Evolutionary conservation across 78 protist genomes (phyloP), one percentile per base, ranked within the genome.

Genomic region (Mantamonas sphyraenae): DNA sequence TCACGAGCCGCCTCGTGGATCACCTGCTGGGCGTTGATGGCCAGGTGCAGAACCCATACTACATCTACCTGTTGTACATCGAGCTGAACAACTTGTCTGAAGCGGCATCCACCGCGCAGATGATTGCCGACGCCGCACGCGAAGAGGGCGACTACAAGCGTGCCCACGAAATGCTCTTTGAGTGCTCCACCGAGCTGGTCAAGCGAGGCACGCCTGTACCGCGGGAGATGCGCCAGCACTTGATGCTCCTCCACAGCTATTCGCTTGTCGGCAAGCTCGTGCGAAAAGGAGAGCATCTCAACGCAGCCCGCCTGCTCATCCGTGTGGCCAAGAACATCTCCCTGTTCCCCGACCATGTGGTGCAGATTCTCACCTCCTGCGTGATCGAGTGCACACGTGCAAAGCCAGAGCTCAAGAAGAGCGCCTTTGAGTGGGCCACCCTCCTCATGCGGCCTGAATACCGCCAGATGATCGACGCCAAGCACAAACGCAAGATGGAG

Each of bases 301-400:
- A 24, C 19, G 90, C 79, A 9, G 89, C 92, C 17, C 76, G 92
- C 26, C 33, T 90, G 82, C 86, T 90, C 37, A 9, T 76, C 40
- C 85, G 95, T 26, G 89, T 85, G 16, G 74, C 87, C 26, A 24
- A 50, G 56, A 72, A 38, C 71, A 90, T 90, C 65, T 55, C 78
- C 40, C 42, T 66, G 60, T 90, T 90, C 86, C 91, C 95, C 26
- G 12, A 31, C 51, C 80, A 62, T 30, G 14, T 33, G 35, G n/a
- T 33, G 10, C 64, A 60, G 33, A 90, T 90, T 43, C 68, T 90
- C 31, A 84, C 92, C 30, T 68, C 83, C 53, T 57, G 79, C 7
- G 92, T 86, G 47, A 70, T 87, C 34, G 89, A 90, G 83, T 86
- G 90, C 71, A 66, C 71, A 58, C 55, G 66, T n/a, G 17, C 82